phyloP scores from a whole-genome alignment of 2,329 filamentous ascomycete genomes.

The Hypoxylon sp. region DNA sequence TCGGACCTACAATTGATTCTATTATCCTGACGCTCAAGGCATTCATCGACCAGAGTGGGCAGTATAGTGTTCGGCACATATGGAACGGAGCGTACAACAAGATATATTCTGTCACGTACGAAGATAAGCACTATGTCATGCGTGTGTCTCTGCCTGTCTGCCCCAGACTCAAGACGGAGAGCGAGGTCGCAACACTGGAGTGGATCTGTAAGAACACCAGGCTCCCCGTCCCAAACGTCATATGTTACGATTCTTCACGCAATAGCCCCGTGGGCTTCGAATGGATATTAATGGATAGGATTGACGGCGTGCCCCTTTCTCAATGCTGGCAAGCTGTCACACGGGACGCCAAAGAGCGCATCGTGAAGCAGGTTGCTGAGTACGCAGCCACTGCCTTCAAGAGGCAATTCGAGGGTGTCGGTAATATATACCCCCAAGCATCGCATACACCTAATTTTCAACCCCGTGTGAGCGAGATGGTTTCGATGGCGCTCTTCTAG shows the following conservation, averaged over 20 bases:
- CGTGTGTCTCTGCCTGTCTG: slow-evolving; percentile 50
- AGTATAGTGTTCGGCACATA: slow-evolving; percentile 42
- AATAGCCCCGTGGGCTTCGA: slow-evolving; percentile 52
- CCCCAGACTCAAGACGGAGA: slow-evolving; percentile 49
- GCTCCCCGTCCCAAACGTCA: slow-evolving; percentile 49
- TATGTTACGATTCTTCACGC: slow-evolving; percentile 42
- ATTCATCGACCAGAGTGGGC: slow-evolving; percentile 27
- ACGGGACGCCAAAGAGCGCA: slow-evolving; percentile 47
- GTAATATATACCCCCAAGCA: slow-evolving; percentile 49
- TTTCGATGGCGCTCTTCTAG: slow-evolving; percentile 53
- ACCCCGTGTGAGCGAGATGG: slow-evolving; percentile 46
- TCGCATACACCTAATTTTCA: background rate
- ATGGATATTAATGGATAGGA: slow-evolving; percentile 53
- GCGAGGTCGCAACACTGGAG: slow-evolving; percentile 52
- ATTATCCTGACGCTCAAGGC: slow-evolving; percentile 46
- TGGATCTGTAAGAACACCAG: slow-evolving; percentile 47
- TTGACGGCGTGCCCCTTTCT: slow-evolving; percentile 49
- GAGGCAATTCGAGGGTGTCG: slow-evolving; percentile 48
- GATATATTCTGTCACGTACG: slow-evolving; percentile 47
- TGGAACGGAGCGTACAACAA: slow-evolving; percentile 47
- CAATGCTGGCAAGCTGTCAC: slow-evolving; percentile 48
- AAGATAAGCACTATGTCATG: slow-evolving; percentile 53
- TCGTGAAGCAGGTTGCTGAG: slow-evolving; percentile 51
- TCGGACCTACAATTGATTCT: slow-evolving; percentile 44
- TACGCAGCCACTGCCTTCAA: slow-evolving; percentile 45